Evolutionary conservation across 2,329 filamentous ascomycete species (phyloP).

Genomic region (Botryotinia convoluta): DNA sequence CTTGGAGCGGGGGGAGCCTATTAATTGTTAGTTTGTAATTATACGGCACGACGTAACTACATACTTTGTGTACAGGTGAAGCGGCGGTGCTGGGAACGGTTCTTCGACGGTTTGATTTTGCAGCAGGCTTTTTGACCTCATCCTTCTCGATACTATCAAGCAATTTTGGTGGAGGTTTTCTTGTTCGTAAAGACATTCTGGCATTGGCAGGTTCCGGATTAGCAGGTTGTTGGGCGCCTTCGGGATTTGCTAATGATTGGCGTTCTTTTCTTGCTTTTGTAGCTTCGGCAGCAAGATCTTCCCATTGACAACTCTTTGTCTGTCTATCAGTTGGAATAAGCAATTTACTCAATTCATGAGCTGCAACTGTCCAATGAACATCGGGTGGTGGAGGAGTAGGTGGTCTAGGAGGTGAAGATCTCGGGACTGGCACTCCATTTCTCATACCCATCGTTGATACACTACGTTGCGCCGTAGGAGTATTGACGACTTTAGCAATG

Average conservation of each 20-base stretch:
- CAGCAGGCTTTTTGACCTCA: slow-evolving; percentile 41
- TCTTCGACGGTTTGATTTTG: slow-evolving; percentile 52
- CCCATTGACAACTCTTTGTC: slow-evolving; percentile 70
- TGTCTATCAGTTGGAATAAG: slow-evolving; percentile 75
- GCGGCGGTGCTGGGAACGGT: slow-evolving; percentile 57
- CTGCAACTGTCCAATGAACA: slow-evolving; percentile 81
- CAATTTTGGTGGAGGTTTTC: slow-evolving; percentile 56
- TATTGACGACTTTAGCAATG: slow-evolving; percentile 68
- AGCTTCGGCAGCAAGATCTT: slow-evolving; percentile 73
- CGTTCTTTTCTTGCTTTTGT: slow-evolving; percentile 62
- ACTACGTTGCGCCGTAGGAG: slow-evolving; percentile 62
- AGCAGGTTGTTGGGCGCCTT: slow-evolving; percentile 34
- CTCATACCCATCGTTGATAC: slow-evolving; percentile 52
- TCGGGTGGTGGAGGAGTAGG: slow-evolving; percentile 72
- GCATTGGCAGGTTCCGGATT: slow-evolving; percentile 43
- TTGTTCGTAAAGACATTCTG: slow-evolving; percentile 72
- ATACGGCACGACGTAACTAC: not conserved
- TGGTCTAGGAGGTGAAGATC: slow-evolving; percentile 42
- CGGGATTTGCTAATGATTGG: slow-evolving; percentile 50
- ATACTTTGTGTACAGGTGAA: slow-evolving; percentile 46
- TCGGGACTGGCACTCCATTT: slow-evolving; percentile 40
- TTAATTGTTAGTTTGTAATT: not conserved
- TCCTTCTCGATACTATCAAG: slow-evolving; percentile 54
- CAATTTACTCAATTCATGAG: slow-evolving; percentile 76
- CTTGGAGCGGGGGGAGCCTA: slow-evolving; percentile 19